Evolutionary conservation across 1,284 basidiomycete species (phyloP).

Genomic region (Vanrija sp.): DNA sequence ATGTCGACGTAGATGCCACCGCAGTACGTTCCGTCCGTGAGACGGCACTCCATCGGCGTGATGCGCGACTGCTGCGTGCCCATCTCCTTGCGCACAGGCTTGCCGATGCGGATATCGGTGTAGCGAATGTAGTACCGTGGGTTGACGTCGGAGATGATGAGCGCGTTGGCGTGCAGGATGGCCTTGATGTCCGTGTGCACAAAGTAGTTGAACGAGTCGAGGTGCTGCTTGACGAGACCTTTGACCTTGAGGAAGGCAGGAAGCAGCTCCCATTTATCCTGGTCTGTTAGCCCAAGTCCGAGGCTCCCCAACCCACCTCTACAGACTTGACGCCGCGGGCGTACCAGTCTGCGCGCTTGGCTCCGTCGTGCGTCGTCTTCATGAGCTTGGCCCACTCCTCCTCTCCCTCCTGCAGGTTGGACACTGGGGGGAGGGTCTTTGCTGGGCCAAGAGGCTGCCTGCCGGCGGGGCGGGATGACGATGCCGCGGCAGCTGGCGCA

Average conservation of each 20-base stretch:
- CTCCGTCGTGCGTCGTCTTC: slow-evolving; percentile 31
- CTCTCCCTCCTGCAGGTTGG: slow-evolving; percentile 28
- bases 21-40: slow-evolving; percentile 93
- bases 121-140: slow-evolving; percentile 97
- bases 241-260: slow-evolving; percentile 95
- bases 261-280: slow-evolving; percentile 97
- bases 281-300: slow-evolving; percentile 2
- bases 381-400: slow-evolving; percentile 48
- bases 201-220: slow-evolving; percentile 99
- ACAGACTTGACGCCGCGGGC: slow-evolving; percentile 54
- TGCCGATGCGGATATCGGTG: slow-evolving; percentile 88
- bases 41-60: slow-evolving; percentile 95
- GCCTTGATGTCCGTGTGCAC: slow-evolving; percentile 96
- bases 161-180: slow-evolving; percentile 89
- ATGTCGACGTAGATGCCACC: slow-evolving; percentile 94
- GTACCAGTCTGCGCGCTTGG: slow-evolving; percentile 38
- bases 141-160: slow-evolving; percentile 93
- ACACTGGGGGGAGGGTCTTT: slow-evolving; percentile 3
- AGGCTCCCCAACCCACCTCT: slow-evolving; percentile 44
- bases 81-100: slow-evolving; percentile 84
- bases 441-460: slow-evolving; percentile 19
- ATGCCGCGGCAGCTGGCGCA: background rate
- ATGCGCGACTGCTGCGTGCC: slow-evolving; percentile 60
- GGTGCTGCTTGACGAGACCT: slow-evolving; percentile 98
- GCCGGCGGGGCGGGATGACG: background rate